phyloP scores from a whole-genome alignment of 768 basidiomycete species.

The Amanita polypyramis region DNA sequence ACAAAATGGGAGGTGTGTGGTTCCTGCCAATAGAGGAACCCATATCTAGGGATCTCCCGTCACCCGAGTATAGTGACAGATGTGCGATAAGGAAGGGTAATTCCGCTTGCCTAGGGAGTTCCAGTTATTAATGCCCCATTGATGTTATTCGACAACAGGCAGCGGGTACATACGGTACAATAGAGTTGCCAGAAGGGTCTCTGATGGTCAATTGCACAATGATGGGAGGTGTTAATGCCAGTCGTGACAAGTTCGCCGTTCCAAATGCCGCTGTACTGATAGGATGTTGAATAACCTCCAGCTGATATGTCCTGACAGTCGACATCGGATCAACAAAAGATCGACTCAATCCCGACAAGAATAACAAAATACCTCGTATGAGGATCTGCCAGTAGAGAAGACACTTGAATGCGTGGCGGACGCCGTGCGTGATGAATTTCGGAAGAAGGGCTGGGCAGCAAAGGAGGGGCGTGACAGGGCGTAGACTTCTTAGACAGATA shows the following conservation, averaged over 20 bases:
- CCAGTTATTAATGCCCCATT: slow-evolving; percentile 11
- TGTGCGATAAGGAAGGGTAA: slow-evolving; percentile 84
- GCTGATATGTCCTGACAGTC: slow-evolving; percentile 50
- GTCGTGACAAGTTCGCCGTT: slow-evolving; percentile 57
- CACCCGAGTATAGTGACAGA: slow-evolving; percentile 61
- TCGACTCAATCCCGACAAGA: neutral
- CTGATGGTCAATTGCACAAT: slow-evolving; percentile 71
- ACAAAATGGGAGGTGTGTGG: slow-evolving; percentile 51
- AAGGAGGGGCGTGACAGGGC: slow-evolving; percentile 31
- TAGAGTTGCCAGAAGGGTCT: slow-evolving; percentile 58
- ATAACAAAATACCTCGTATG: slow-evolving; percentile 35
- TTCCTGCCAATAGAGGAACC: slow-evolving; percentile 43
- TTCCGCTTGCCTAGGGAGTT: slow-evolving; percentile 56
- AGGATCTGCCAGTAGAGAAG: slow-evolving; percentile 46
- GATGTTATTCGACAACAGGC: neutral
- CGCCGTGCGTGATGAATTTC: slow-evolving; percentile 24
- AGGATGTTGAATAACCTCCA: slow-evolving; percentile 83
- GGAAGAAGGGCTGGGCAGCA: slow-evolving; percentile 25
- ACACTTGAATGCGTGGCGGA: slow-evolving; percentile 45
- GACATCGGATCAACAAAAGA: neutral
- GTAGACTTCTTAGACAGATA: slow-evolving; percentile 27
- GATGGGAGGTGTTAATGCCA: slow-evolving; percentile 78
- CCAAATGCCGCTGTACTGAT: slow-evolving; percentile 77
- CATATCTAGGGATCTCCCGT: slow-evolving; percentile 58
- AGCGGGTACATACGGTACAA: slow-evolving; percentile 60